These are phyloP conservation scores for Berberis vulgaris DNA, from an alignment of 164 flowering plant genomes.

Conservation along the genomic window DNA sequence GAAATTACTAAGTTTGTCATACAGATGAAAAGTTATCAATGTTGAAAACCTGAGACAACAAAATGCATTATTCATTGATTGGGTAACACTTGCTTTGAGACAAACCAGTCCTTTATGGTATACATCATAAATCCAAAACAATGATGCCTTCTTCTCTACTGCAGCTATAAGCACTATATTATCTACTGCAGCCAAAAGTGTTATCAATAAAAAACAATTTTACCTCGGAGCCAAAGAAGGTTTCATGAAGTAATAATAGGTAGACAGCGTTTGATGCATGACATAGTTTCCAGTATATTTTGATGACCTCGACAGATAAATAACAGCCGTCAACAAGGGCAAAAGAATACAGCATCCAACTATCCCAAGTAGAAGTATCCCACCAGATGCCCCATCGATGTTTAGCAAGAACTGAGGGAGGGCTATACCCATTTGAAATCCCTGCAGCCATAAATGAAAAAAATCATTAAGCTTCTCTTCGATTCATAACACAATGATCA, in stretches of 20 bases:
- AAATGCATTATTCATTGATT: too few relatives aligned
- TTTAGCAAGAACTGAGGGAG: slow-evolving; percentile 87
- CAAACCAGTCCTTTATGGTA: too few relatives aligned
- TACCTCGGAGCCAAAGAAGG: slow-evolving; percentile 98
- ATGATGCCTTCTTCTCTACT: too few relatives aligned
- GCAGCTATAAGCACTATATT: neutral
- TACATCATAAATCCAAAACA: too few relatives aligned
- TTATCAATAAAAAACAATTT: neutral
- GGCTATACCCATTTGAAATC: slow-evolving; percentile 97
- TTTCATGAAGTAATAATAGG: slow-evolving; percentile 79
- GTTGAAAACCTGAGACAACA: too few relatives aligned
- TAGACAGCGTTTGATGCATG: slow-evolving; percentile 79
- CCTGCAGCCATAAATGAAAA: slow-evolving; percentile 32
- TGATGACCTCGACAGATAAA: slow-evolving; percentile 86
- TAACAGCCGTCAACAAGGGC: slow-evolving; percentile 82
- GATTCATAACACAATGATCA: too few relatives aligned
- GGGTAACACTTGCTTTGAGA: too few relatives aligned
- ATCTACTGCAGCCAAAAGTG: neutral
- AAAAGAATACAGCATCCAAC: slow-evolving; percentile 90
- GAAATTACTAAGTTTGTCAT: too few relatives aligned
- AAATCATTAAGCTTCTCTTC: neutral
- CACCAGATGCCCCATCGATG: slow-evolving; percentile 91
- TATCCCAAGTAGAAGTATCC: slow-evolving; percentile 76
- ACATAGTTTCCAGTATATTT: slow-evolving; percentile 92
- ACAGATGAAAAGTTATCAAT: too few relatives aligned